These are phyloP conservation scores for Dryas integrifolia DNA, from an alignment of 331 rosid species.

Conservation along the genomic window DNA sequence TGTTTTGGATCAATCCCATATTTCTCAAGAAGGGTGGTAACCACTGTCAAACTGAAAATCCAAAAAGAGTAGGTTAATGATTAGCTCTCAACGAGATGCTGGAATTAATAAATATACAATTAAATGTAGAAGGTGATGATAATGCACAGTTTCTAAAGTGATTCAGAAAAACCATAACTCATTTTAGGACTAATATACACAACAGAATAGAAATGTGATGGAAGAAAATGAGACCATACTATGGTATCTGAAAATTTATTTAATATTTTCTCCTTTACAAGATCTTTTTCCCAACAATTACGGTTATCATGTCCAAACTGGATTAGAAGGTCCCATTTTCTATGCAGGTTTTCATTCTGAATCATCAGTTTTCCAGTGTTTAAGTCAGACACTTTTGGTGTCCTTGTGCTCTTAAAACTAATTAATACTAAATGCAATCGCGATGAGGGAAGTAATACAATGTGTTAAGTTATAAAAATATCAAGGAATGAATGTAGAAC, in stretches of 20 bases:
- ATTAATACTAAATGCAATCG: not conserved
- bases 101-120: not conserved
- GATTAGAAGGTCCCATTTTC: constrained; percentile 3
- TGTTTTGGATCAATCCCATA: constrained; percentile 82
- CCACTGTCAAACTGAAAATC: constrained; percentile 84
- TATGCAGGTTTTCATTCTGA: not conserved
- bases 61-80: constrained; percentile 34
- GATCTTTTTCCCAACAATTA: not conserved
- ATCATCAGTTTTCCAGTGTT: not conserved
- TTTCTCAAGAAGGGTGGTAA: constrained; percentile 79
- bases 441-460: not conserved
- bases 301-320: not conserved
- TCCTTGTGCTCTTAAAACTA: not conserved
- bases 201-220: not conserved
- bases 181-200: not conserved
- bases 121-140: constrained; percentile 10
- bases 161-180: not conserved
- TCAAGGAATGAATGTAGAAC: constrained; percentile 19
- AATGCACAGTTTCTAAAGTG: not conserved
- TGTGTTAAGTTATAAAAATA: not conserved
- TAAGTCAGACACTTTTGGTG: not conserved
- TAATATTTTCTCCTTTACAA: not conserved
- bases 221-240: not conserved
- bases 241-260: not conserved
- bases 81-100: constrained; percentile 12